phyloP scores from a whole-genome alignment of 495 filamentous ascomycete genomes.

The Terfezia claveryi region DNA sequence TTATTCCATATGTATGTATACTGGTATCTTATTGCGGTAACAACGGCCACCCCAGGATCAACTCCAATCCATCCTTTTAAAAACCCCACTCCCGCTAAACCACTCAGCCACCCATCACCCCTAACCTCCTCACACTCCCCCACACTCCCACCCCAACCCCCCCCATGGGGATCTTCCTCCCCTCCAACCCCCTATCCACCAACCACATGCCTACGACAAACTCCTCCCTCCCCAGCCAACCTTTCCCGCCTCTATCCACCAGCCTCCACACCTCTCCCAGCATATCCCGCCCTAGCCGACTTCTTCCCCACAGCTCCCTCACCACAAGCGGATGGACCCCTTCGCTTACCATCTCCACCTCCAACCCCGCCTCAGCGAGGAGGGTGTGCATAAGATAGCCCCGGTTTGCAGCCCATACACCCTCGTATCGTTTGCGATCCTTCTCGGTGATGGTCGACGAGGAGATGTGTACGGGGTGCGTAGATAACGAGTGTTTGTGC shows the following conservation, averaged over 20 bases:
- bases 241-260: constrained; percentile 42
- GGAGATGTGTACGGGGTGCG: constrained; percentile 67
- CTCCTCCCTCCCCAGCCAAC: constrained; percentile 48
- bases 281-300: constrained; percentile 40
- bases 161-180: constrained; percentile 57
- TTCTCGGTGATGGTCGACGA: constrained; percentile 47
- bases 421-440: constrained; percentile 83
- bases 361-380: not conserved
- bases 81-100: too few relatives aligned
- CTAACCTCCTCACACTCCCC: constrained; percentile 45
- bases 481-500: constrained; percentile 58
- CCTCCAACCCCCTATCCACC: constrained; percentile 71
- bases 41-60: too few relatives aligned
- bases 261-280: constrained; percentile 71
- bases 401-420: constrained; percentile 84
- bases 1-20: too few relatives aligned
- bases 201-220: constrained; percentile 95
- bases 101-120: too few relatives aligned
- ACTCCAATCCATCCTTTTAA: too few relatives aligned
- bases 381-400: constrained; percentile 29
- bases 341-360: constrained; percentile 18
- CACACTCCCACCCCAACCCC: constrained; percentile 63
- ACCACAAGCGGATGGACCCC: constrained; percentile 59
- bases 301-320: constrained; percentile 68
- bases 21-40: too few relatives aligned